Base-by-base conservation (phyloP, 495 filamentous ascomycete genomes). In the Aspergillus leporis region DNA sequence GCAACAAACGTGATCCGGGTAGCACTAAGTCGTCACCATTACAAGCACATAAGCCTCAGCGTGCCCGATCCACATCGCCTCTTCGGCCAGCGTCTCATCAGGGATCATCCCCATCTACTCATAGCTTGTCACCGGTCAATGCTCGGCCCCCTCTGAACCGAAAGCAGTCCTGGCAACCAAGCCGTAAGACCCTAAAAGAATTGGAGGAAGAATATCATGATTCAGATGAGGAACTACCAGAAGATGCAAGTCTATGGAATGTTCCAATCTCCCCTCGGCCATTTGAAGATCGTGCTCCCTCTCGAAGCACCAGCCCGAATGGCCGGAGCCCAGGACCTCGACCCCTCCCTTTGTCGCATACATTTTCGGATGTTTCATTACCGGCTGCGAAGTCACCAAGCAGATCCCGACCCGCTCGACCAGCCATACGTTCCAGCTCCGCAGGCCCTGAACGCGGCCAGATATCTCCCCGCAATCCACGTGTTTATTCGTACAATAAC, bases 191-290 rank as follows among this genome's bases (percentile, higher is more conserved):
- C 4, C 73, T 85, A 5, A 81, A 90, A 57, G 89, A 97, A 54
- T 67, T 93, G 34, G 95, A 97, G 68, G 83, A 86, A 41, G 93
- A 98, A 69, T 96, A 88, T 61, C 83, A 93, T 70, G 90, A 96
- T 57, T 87, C 86, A 12, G 94, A 97, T 58, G 93, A 96, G 58
- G 92, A 98, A 53, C 84, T 98, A 22, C 94, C 94, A 5, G 91
- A 95, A 55, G 94, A 95, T 64, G 87, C 91, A 16, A 86, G 93
- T 64, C 78, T 98, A 21, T 92, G 91, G 80, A 98, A 98, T 65
- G 90, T 98, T 8, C 94, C 94, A 0, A 85, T 98, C n/a, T 96
- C 92, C 9, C 94, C 94, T 10, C 84, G 92, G 18, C 91, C 90
- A 4, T 78, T 81, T 0, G 77, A 79, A 48, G 88, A 91, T 62